A percentile compares a stretch with the other conserved stretches of the same genome.
These are phyloP conservation scores for Eucalyptus sp. DNA, from an alignment of 345 rosid species.

Conservation along the genomic window DNA sequence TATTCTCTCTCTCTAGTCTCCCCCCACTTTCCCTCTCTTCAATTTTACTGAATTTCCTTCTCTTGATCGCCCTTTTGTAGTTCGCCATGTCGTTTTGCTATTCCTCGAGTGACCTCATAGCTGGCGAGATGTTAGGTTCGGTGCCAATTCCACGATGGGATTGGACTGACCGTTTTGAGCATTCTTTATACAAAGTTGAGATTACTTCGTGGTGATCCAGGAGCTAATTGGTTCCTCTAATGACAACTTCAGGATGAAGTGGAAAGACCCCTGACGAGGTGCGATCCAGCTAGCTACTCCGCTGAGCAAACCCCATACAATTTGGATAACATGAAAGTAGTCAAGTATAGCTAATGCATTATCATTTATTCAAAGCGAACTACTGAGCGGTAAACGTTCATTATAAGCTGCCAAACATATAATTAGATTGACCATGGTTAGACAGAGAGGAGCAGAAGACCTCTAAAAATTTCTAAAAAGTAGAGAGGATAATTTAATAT, in stretches of 20 bases:
- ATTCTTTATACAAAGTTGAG: neutral
- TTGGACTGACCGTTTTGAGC: fast-evolving
- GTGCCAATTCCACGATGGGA: neutral
- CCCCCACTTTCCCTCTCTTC: neutral
- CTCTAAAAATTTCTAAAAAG: neutral
- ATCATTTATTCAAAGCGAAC: neutral
- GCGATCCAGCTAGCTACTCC: neutral
- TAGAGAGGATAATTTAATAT: neutral
- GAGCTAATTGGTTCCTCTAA: neutral
- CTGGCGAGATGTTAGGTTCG: neutral
- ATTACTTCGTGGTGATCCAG: neutral
- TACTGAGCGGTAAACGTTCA: neutral
- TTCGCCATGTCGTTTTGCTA: neutral
- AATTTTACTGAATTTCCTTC: neutral
- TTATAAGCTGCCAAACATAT: neutral
- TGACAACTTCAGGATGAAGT: neutral
- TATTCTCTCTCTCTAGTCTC: neutral
- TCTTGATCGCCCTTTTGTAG: neutral
- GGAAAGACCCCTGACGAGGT: neutral
- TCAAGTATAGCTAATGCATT: neutral
- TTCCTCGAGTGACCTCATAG: neutral
- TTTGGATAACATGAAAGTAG: neutral
- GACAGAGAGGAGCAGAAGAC: neutral
- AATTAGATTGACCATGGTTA: neutral
- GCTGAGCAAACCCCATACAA: neutral